These are phyloP conservation scores for Melanogaster broomeanus DNA, from an alignment of 768 basidiomycete species.

Conservation along the genomic window DNA sequence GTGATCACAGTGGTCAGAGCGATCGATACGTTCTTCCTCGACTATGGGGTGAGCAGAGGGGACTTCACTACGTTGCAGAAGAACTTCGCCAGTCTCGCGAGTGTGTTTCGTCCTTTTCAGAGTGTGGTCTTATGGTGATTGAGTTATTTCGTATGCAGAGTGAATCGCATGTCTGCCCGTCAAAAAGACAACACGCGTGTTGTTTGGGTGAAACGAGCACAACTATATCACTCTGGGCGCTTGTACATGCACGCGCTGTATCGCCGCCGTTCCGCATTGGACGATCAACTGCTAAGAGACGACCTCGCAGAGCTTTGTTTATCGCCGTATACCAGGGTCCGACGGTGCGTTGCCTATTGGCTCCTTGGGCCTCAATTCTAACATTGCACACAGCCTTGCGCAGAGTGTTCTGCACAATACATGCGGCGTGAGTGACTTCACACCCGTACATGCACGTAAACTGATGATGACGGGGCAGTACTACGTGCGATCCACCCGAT, in stretches of 20 bases:
- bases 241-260: slow-evolving; percentile 78
- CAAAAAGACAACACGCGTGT: slow-evolving; percentile 78
- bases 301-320: slow-evolving; percentile 76
- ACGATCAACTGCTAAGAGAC: slow-evolving; percentile 60
- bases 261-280: slow-evolving; percentile 71
- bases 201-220: slow-evolving; percentile 75
- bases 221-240: slow-evolving; percentile 74
- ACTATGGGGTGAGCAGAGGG: slow-evolving; percentile 62
- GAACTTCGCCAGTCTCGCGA: slow-evolving; percentile 34
- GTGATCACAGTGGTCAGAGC: slow-evolving; percentile 71
- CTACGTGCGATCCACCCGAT: slow-evolving; percentile 71
- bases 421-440: slow-evolving; percentile 51
- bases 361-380: neutral
- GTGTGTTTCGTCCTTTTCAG: slow-evolving; percentile 13
- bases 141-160: slow-evolving; percentile 34
- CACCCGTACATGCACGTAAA: neutral
- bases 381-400: slow-evolving; percentile 51
- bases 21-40: slow-evolving; percentile 74
- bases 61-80: slow-evolving; percentile 66
- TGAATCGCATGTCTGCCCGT: slow-evolving; percentile 65
- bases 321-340: slow-evolving; percentile 76
- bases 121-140: neutral
- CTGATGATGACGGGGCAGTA: slow-evolving; percentile 45
- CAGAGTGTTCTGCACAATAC: slow-evolving; percentile 66
- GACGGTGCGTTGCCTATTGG: slow-evolving; percentile 52